Percentiles rank a stretch among this genome's conserved stretches.
Evolutionary conservation across 371 early-diverging fungal genomes (phyloP).

Genomic region (Mucor plumbeus): DNA sequence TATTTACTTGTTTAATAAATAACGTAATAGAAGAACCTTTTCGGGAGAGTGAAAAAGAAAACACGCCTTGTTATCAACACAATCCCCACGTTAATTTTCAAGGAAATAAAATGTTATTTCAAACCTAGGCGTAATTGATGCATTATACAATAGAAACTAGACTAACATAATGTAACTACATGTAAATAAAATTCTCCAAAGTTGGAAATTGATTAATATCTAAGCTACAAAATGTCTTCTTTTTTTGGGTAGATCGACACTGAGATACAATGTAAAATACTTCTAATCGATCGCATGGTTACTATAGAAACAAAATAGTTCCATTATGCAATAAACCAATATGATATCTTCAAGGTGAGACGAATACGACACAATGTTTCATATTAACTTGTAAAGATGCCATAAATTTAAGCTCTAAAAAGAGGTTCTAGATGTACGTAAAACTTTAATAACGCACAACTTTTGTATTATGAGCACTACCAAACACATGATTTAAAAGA

Average conservation of each 20-base stretch:
- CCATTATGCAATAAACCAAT: not conserved
- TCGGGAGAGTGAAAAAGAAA: too few relatives aligned
- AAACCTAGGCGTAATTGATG: not conserved
- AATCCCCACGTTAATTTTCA: too few relatives aligned
- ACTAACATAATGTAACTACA: not conserved
- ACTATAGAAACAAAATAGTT: not conserved
- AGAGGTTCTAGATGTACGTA: not conserved
- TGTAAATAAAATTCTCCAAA: not conserved
- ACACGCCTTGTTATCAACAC: too few relatives aligned
- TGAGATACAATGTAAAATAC: not conserved
- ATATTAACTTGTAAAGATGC: not conserved
- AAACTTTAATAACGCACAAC: not conserved
- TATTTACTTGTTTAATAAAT: too few relatives aligned
- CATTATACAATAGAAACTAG: not conserved
- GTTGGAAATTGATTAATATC: not conserved
- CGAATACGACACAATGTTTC: not conserved
- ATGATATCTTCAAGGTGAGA: not conserved
- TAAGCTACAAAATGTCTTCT: not conserved
- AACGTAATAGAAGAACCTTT: too few relatives aligned
- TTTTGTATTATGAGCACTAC: slow-evolving; percentile 1
- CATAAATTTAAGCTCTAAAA: not conserved
- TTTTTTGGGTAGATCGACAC: not conserved
- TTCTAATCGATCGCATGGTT: not conserved
- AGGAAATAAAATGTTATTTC: not conserved
- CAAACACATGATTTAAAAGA: slow-evolving; percentile 12